A percentile compares a stretch with the other conserved stretches of the same genome.
These are phyloP conservation scores for Aphelidium insulamus DNA, from an alignment of 371 early-diverging fungal genomes.

Conservation along the genomic window DNA sequence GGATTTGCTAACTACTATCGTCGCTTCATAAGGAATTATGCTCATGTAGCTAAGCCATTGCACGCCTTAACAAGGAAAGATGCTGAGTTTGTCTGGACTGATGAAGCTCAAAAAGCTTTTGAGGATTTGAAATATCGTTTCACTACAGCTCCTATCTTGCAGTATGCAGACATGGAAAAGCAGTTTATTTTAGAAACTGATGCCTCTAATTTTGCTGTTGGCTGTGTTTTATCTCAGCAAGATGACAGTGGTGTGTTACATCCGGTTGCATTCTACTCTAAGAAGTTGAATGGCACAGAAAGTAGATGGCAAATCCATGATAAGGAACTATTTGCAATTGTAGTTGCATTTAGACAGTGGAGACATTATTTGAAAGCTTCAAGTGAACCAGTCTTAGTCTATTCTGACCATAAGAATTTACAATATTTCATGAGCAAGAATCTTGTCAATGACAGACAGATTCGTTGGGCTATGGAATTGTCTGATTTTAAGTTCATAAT, in stretches of 20 bases:
- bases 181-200: slow-evolving; percentile 18
- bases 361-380: slow-evolving; percentile 1
- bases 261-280: slow-evolving; percentile 8
- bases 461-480: too few relatives aligned
- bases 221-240: slow-evolving; percentile 16
- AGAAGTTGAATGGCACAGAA: slow-evolving; percentile 7
- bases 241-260: slow-evolving; percentile 1
- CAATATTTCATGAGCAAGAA: too few relatives aligned
- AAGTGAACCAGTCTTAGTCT: too few relatives aligned
- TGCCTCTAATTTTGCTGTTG: slow-evolving; percentile 18
- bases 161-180: slow-evolving; percentile 6
- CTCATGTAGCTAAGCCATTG: slow-evolving; percentile 14
- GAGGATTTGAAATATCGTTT: slow-evolving; percentile 12
- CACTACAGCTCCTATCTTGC: slow-evolving; percentile 9
- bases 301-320: slow-evolving; percentile 7
- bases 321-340: slow-evolving; percentile 11
- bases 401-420: too few relatives aligned
- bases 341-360: slow-evolving; percentile 6
- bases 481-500: too few relatives aligned
- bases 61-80: slow-evolving; percentile 13
- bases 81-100: slow-evolving; percentile 9
- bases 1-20: slow-evolving; percentile 25
- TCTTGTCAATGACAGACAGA: too few relatives aligned
- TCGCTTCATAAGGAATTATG: slow-evolving; percentile 17
- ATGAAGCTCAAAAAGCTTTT: slow-evolving; percentile 11